Evolutionary conservation across 164 flowering plant genomes (phyloP), one percentile per base, ranked within the genome.

Genomic region (Aristolochia fimbriata): DNA sequence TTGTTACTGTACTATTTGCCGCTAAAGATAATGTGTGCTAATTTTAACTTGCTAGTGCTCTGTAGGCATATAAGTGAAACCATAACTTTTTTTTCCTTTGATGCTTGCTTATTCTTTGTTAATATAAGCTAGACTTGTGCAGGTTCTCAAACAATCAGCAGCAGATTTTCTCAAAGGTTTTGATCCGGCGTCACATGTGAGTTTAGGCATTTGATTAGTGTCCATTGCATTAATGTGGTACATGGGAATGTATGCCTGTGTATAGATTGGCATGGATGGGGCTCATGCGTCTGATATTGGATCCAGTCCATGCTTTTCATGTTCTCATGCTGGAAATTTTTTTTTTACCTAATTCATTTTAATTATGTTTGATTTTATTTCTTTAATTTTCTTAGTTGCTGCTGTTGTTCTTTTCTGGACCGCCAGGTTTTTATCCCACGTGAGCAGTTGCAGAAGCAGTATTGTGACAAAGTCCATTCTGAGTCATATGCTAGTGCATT

Each of bases 401-500:
- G 27, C 51, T 25, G 30, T 62, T 63, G 30, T 25, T 50, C 27
- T 16, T 63, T 61, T 52, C 30, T 57, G 47, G 51, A 55, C 30
- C 64, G 17, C 58, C 76, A 87, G 91, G 75, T 67, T 64, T 76
- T 81, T 63, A 75, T 77, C 17, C 71, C 61, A 53, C 75, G 51
- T 22, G 97, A 83, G 65, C 92, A 87, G 73, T 69, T 93, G 76
- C 84, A 79, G 77, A 82, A 81, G 68, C 88, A 83, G 74, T 81
- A 74, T 50, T 67, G 71, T 74, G 80, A 75, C 57, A 74, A 70
- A 67, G 66, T 57, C 51, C 74, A 59, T 33, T 66, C 78, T 3
- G 86, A 82, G 72, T 76, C 78, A 11, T 78, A 65, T 75, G 63
- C 47, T 58, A 71, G 74, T 66, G 60, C 74, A 27, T 78, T 83